Base-by-base conservation (phyloP, 1,284 basidiomycete genomes). In the Vanrija sp. region DNA sequence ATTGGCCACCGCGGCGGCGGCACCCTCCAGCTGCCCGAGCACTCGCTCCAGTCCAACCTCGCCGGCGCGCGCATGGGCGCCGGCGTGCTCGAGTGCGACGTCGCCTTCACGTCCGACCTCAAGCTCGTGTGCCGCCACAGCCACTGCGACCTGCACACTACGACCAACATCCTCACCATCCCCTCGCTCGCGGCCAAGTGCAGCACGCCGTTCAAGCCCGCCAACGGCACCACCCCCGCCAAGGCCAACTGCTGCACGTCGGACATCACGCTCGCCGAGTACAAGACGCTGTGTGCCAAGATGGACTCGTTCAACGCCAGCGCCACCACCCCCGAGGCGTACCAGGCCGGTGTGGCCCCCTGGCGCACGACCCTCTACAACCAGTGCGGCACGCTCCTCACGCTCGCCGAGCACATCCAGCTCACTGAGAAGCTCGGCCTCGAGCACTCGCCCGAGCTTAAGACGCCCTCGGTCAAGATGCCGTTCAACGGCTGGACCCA, bases 61-160 rank as follows among this genome's bases (percentile, higher is more conserved):
- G 57, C 57, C 4, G 60, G 57, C 6, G 60, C 57, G 5, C 49
- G 60, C 16, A 58, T 56, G 54, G 60, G 60, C n/a, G 60, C 60
- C 10, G 60, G 60, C 6, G 47, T 59, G n/a, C 54, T 62, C 41
- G 60, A 62, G 50, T 62, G 60, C 45, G 60, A 62, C 42, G 53
- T 53, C 16, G 38, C 60, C 3, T 62, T 62, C 42, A 62, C 60
- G 41, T 46, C 46, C 27, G 60, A 62, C 51, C 60, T 45, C 18
- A 25, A 62, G 49, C 54, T 62, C 38, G 54, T 62, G 1, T 62
- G 60, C 48, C 57, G 60, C 16, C 60, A 62, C 52, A 57, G 54
- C 6, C 49, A 59, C 41, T 62, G 60, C 45, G 60, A 62, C 49
- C 51, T 62, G 37, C 60, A 62, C 47, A 54, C 54, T 5, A 62